These are phyloP conservation scores for Rachicladosporium sp. DNA, from an alignment of 2,329 filamentous ascomycete genomes.

Conservation along the genomic window DNA sequence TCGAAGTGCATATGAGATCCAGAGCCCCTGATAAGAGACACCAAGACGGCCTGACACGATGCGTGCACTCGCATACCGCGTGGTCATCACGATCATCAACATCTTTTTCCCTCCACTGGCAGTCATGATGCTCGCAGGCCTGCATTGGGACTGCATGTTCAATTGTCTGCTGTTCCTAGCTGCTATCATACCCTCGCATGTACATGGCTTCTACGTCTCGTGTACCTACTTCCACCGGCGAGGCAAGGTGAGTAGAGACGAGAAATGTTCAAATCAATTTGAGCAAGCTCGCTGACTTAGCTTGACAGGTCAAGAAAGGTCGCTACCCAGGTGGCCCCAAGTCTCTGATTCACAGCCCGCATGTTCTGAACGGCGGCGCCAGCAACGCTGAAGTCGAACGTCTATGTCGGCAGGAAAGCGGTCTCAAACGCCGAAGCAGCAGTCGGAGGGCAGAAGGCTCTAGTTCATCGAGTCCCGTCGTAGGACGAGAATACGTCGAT, in stretches of 20 bases:
- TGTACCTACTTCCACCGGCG: conserved; percentile 28
- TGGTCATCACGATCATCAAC: conserved; percentile 26
- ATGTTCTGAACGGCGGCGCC: conserved; percentile 26
- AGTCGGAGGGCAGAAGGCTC: conserved; percentile 2
- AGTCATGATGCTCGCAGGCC: conserved; percentile 26
- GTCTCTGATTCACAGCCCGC: conserved; percentile 23
- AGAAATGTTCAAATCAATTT: no score
- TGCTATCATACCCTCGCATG: conserved; percentile 28
- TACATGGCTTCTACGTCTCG: conserved; percentile 31
- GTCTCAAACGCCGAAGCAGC: background rate
- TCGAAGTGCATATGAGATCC: no score
- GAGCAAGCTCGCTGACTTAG: no score
- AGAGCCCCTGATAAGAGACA: no score
- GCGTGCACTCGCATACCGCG: conserved; percentile 18
- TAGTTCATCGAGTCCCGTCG: background rate
- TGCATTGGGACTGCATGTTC: conserved; percentile 23
- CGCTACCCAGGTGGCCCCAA: conserved; percentile 25
- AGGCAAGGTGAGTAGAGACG: conserved; percentile 22
- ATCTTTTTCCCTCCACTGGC: conserved; percentile 29
- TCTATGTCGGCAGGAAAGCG: conserved; percentile 17
- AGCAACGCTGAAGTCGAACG: conserved; percentile 21
- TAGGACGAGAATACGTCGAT: background rate
- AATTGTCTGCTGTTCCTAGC: conserved; percentile 29
- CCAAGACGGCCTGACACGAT: conserved; percentile 2
- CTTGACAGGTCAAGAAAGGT: conserved; percentile 23